These are phyloP conservation scores for Linum lewisii DNA, from an alignment of 345 rosid species.

Conservation along the genomic window DNA sequence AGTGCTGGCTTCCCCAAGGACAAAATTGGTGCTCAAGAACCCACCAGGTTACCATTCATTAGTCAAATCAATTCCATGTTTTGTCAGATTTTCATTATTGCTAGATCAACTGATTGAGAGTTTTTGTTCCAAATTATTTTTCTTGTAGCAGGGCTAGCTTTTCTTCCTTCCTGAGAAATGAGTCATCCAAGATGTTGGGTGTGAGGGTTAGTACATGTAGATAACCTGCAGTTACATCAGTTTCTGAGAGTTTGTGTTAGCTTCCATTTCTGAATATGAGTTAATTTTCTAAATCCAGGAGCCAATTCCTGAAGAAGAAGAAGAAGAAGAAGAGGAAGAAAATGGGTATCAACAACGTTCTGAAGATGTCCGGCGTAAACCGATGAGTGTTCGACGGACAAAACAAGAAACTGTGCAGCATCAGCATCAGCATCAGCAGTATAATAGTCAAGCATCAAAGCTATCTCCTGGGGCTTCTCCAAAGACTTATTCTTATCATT, in stretches of 20 bases:
- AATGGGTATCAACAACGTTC: no score
- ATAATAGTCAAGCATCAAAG: constrained; percentile 9
- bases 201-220: neutral
- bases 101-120: neutral
- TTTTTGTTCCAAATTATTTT: neutral
- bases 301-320: constrained; percentile 21
- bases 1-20: constrained; percentile 38
- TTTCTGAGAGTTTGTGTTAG: neutral
- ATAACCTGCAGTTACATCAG: neutral
- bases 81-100: neutral
- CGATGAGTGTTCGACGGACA: constrained; percentile 12
- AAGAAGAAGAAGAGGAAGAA: constrained; percentile 22
- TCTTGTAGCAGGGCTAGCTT: neutral
- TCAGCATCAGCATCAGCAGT: no score
- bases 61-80: neutral
- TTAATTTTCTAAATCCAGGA: constrained; percentile 19
- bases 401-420: constrained; percentile 16
- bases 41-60: constrained; percentile 40
- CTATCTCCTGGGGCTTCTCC: constrained; percentile 35
- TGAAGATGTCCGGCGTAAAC: constrained; percentile 16
- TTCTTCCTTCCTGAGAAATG: neutral
- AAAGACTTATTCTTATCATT: constrained; percentile 19
- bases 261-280: neutral
- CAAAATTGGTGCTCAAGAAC: constrained; percentile 19
- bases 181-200: neutral